Base-by-base conservation (phyloP, 2,329 filamentous ascomycete genomes). In the Incumbomyces delicatus region DNA sequence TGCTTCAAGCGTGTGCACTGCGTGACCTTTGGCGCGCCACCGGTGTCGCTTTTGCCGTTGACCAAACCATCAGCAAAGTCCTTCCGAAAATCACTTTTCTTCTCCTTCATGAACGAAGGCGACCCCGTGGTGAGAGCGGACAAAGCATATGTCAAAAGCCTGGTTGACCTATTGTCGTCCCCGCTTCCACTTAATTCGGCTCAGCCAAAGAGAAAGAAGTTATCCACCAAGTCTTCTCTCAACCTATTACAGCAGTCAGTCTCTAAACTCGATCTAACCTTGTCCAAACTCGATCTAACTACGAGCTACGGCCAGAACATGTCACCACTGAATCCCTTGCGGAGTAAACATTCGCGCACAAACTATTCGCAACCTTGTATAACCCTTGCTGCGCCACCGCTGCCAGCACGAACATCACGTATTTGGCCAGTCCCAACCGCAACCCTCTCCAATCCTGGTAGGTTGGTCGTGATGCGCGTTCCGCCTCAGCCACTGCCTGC, bases 1-100 rank as follows among this genome's bases (percentile, higher is more conserved):
- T 81, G 73, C 63, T 92, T 94, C 67, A 83, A 81, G 58, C 74
- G 85, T 35, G 75, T 94, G 2, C 87, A 94, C 63, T 94, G 87
- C 64, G 70, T 94, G 34, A 89, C 83, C 0, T 94, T 94, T 56
- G 87, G 87, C n/a, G 76, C 85, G 0, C 87, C 87, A 1, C 87
- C 87, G 0, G 72, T 94, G 1, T 83, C 80, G 16, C 71, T 88
- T 1, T 70, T 84, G 1, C 85, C 87, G 0, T 66, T 94, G 2
- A 59, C 71, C 22, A 83, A 77, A 53, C 80, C 83, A 0, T 56
- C 71, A 3, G 60, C 63, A 0, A 45, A 43, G 4, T 63, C 69
- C 11, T 63, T 76, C 17, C 64, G 71, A 22, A 87, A 85, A 59
- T 87, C 80, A 48, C 61, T 90, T 3, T 94, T 94, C 61, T 74